A percentile compares a stretch with the other conserved stretches of the same genome.
These are phyloP conservation scores for Penicillium sp. DNA, from an alignment of 2,329 filamentous ascomycete genomes.

Conservation along the genomic window DNA sequence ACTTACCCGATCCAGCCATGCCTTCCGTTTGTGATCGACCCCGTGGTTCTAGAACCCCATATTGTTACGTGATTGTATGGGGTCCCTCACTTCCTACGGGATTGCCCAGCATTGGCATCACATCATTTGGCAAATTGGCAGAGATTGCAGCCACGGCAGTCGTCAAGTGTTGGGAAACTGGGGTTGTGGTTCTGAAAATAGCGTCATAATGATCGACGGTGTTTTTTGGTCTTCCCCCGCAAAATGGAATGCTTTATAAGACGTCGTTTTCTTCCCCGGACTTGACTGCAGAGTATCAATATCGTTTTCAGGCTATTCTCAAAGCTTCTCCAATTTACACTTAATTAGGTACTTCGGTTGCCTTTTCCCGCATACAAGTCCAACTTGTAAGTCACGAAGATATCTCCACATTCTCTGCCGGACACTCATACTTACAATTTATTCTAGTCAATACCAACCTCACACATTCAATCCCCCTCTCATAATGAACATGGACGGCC, in stretches of 20 bases:
- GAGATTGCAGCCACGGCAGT: background rate
- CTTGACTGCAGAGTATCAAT: background rate
- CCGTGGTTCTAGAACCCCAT: conserved; percentile 14
- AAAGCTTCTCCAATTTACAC: background rate
- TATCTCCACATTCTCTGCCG: background rate
- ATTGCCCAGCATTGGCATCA: conserved; percentile 1
- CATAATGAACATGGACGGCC: conserved; percentile 3
- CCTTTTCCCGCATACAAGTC: background rate
- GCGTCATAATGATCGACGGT: conserved; percentile 19
- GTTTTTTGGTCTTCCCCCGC: conserved; percentile 10
- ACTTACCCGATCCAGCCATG: conserved; percentile 4
- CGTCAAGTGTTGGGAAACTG: background rate
- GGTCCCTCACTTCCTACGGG: background rate
- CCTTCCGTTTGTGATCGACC: background rate
- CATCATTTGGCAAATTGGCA: background rate
- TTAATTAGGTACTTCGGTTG: background rate
- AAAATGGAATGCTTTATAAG: conserved; percentile 15
- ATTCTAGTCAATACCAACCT: background rate
- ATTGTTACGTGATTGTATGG: conserved; percentile 17
- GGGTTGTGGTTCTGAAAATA: conserved; percentile 8
- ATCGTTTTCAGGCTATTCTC: conserved; percentile 2
- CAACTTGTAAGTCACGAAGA: conserved; percentile 1
- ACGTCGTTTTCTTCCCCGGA: conserved; percentile 6
- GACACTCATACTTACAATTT: background rate
- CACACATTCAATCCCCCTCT: background rate